Evolutionary conservation across 176 grass and related monocot genomes (phyloP).

Genomic region (Tillandsia leiboldiana): DNA sequence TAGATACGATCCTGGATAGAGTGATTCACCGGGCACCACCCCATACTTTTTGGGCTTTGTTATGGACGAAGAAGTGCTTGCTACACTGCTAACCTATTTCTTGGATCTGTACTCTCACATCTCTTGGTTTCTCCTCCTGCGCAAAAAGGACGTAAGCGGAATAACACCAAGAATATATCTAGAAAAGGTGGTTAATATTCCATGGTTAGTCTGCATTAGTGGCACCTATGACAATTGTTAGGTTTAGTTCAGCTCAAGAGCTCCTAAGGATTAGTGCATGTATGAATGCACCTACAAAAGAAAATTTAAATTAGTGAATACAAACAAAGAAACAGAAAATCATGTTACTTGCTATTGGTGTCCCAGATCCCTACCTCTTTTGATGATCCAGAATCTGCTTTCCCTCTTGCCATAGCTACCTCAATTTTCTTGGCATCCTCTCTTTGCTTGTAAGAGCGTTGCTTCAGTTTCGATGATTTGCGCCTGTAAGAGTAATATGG

Average conservation of each 20-base stretch:
- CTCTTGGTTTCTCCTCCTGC: background rate
- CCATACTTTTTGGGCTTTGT: background rate
- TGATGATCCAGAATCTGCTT: background rate
- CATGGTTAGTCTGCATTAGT: no score
- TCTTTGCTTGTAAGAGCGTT: slow-evolving; percentile 14
- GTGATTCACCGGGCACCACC: slow-evolving; percentile 1
- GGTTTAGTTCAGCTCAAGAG: no score
- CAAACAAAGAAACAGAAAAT: background rate
- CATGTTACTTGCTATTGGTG: background rate
- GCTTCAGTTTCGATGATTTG: slow-evolving; percentile 14
- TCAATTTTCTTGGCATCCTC: slow-evolving; percentile 13
- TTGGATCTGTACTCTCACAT: background rate
- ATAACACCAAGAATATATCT: background rate
- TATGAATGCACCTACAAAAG: background rate
- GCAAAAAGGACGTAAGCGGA: background rate
- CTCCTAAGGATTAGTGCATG: no score
- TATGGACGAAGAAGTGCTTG: background rate
- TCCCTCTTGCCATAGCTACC: background rate
- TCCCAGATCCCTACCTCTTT: slow-evolving; percentile 16
- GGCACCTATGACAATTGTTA: no score
- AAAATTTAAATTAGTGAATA: background rate
- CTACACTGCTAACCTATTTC: background rate
- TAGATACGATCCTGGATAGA: background rate
- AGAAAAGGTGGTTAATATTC: no score
- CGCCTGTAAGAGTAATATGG: background rate